A percentile compares a stretch with the other conserved stretches of the same genome.
These are phyloP conservation scores for Coelastrella sp. DNA, from an alignment of 139 green algal species.

Conservation along the genomic window DNA sequence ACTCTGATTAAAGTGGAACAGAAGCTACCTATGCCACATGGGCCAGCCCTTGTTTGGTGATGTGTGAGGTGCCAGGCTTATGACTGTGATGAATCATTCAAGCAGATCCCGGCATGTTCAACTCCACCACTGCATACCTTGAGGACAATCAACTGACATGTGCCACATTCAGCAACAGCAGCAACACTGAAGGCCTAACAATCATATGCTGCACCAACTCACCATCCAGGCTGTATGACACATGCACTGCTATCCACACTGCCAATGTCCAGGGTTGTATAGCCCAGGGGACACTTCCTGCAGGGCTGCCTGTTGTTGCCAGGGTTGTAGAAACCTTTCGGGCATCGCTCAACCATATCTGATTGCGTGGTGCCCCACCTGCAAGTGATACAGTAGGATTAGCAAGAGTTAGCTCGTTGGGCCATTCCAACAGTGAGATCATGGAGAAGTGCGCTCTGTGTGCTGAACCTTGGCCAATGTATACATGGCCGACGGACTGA, in stretches of 20 bases:
- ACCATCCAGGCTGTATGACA: constrained; percentile 4
- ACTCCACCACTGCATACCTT: background rate
- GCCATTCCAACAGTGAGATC: too few relatives aligned
- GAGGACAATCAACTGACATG: background rate
- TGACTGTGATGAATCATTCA: background rate
- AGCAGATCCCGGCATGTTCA: background rate
- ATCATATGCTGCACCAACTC: background rate
- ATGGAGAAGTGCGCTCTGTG: too few relatives aligned
- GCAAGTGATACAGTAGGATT: background rate
- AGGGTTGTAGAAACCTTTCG: background rate
- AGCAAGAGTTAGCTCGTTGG: too few relatives aligned
- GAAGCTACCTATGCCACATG: background rate
- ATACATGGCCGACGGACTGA: background rate
- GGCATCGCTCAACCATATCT: background rate
- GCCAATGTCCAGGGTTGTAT: background rate
- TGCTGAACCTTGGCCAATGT: too few relatives aligned
- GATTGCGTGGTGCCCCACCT: background rate
- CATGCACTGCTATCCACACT: background rate
- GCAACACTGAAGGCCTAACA: background rate
- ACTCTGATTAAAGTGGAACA: background rate
- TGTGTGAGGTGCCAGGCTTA: background rate
- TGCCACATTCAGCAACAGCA: background rate
- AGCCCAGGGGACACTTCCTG: background rate
- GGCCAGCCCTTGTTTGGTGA: background rate
- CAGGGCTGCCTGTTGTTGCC: background rate